Conservation (phyloP, 2,329 filamentous ascomycete species). For the Metarhizium humberi region DNA sequence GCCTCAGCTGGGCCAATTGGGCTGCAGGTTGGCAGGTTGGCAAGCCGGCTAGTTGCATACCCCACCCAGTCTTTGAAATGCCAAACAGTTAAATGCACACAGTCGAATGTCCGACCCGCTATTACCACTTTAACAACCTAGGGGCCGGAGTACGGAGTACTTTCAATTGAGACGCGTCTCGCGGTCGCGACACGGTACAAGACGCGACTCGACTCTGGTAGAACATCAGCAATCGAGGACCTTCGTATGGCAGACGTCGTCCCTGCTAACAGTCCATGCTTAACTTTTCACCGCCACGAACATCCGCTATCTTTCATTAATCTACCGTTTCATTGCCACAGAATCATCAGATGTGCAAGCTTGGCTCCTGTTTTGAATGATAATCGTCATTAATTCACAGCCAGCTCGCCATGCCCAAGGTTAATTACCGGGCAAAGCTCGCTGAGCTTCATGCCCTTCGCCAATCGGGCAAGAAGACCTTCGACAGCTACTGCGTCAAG, state of each 20-base stretch:
- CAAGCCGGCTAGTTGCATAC: too few relatives aligned
- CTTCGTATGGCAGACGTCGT: neutral
- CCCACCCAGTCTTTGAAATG: too few relatives aligned
- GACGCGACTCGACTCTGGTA: constrained; percentile 3
- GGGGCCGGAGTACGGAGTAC: neutral
- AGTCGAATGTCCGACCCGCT: too few relatives aligned
- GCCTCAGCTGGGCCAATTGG: too few relatives aligned
- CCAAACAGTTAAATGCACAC: too few relatives aligned
- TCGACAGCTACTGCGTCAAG: constrained; percentile 78
- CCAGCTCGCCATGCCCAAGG: constrained; percentile 25
- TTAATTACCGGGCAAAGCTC: constrained; percentile 40
- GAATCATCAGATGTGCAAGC: neutral
- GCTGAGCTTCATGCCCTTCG: constrained; percentile 79
- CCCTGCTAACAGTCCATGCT: neutral
- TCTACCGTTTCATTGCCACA: neutral
- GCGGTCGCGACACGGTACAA: constrained; percentile 2
- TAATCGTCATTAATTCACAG: constrained; percentile 8
- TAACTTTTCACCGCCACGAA: neutral
- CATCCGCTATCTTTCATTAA: neutral
- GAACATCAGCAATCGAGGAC: neutral
- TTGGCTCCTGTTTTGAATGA: constrained; percentile 4
- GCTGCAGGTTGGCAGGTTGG: too few relatives aligned
- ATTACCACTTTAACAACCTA: too few relatives aligned
- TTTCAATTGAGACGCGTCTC: neutral
- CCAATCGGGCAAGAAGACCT: constrained; percentile 81